These are phyloP conservation scores for grape (Vitis vinifera) DNA, from an alignment of 164 flowering plant species.

Conservation along the genomic window ASM3070453v1 NC_081814.1:335501-336000, in stretches of 20 bases:
- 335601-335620: too few species aligned
- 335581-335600: too few species aligned
- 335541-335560: too few species aligned
- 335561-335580: too few species aligned
- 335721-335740: not conserved
- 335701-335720: too few species aligned
- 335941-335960: conserved; percentile 56
- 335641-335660: too few species aligned
- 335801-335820: conserved; percentile 21
- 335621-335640: too few species aligned
- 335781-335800: conserved; percentile 46
- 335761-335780: too few species aligned
- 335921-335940: conserved; percentile 33
- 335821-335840: conserved; percentile 29
- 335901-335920: conserved; percentile 72
- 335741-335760: not conserved
- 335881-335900: conserved; percentile 76
- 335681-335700: not conserved
- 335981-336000: conserved; percentile 55
- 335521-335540: not conserved
- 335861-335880: conserved; percentile 70
- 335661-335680: not conserved
- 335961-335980: conserved; percentile 58
- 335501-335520: not conserved
- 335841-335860: conserved; percentile 93